Conservation (phyloP, 371 early-diverging fungal species). For the Mucor mucedo region DNA sequence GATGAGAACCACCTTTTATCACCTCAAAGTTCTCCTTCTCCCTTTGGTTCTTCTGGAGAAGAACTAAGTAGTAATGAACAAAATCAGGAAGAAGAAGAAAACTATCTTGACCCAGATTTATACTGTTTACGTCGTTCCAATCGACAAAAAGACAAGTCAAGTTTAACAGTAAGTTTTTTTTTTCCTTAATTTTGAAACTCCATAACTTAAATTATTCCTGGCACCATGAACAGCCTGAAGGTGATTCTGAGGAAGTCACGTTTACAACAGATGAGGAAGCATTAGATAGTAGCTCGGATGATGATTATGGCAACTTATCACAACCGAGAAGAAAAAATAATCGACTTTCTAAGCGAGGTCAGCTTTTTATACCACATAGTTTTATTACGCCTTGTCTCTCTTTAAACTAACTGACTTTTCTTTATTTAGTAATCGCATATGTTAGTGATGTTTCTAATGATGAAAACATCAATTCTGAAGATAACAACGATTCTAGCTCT, state of each 20-base stretch:
- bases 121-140: slow-evolving; percentile 31
- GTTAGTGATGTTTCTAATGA: slow-evolving; percentile 1
- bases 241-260: slow-evolving; percentile 25
- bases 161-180: slow-evolving; percentile 10
- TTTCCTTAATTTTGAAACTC: not conserved
- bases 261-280: slow-evolving; percentile 29
- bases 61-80: slow-evolving; percentile 9
- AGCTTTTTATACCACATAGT: too few relatives aligned
- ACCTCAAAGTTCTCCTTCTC: slow-evolving; percentile 26
- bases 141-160: slow-evolving; percentile 19
- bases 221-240: slow-evolving; percentile 9
- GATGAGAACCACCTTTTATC: slow-evolving; percentile 18
- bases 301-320: slow-evolving; percentile 18
- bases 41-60: slow-evolving; percentile 7
- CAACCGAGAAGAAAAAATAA: not conserved
- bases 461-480: not conserved
- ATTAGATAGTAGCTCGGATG: slow-evolving; percentile 23
- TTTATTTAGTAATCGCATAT: not conserved
- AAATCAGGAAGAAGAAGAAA: slow-evolving; percentile 7
- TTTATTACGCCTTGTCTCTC: not conserved
- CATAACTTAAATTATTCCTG: too few relatives aligned
- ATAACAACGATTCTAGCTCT: slow-evolving; percentile 3
- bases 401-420: not conserved
- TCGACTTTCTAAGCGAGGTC: not conserved
- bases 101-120: slow-evolving; percentile 31